Conservation (phyloP, 768 basidiomycete species). For the Agrocybe chaxingu region DNA sequence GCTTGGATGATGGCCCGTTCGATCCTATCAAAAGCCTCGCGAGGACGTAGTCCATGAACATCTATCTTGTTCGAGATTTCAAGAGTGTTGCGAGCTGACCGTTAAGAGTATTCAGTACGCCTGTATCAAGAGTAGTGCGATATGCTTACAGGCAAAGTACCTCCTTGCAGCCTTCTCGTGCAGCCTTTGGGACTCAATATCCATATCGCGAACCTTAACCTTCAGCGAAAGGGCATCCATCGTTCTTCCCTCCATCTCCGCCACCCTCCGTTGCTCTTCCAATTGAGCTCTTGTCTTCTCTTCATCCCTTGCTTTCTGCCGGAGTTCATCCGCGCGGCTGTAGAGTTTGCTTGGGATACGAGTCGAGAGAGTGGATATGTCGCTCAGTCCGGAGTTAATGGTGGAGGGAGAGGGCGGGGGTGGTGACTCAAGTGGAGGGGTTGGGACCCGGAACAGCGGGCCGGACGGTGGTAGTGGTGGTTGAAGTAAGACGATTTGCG, state of each 20-base stretch:
- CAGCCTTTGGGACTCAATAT: slow-evolving; percentile 30
- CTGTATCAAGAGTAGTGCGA: slow-evolving; percentile 2
- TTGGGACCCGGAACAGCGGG: slow-evolving; percentile 13
- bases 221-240: slow-evolving; percentile 37
- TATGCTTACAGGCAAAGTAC: slow-evolving; percentile 39
- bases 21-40: slow-evolving; percentile 42
- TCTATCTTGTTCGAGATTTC: slow-evolving; percentile 36
- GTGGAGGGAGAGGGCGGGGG: slow-evolving; percentile 18
- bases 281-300: slow-evolving; percentile 26
- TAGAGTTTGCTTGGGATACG: slow-evolving; percentile 27
- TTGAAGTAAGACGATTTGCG: slow-evolving; percentile 21
- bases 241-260: slow-evolving; percentile 27
- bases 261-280: slow-evolving; percentile 23
- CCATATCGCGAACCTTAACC: slow-evolving; percentile 33
- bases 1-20: slow-evolving; percentile 41
- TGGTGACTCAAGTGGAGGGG: slow-evolving; percentile 8
- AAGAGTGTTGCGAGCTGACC: slow-evolving; percentile 35
- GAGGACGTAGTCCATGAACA: slow-evolving; percentile 45
- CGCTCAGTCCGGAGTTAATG: slow-evolving; percentile 19
- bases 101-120: slow-evolving; percentile 5
- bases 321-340: slow-evolving; percentile 31
- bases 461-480: slow-evolving; percentile 22
- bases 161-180: slow-evolving; percentile 45
- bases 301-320: slow-evolving; percentile 37
- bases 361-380: slow-evolving; percentile 26